Base-by-base conservation (phyloP, 305 asterid species). In the Fraxinus baroniana region DNA sequence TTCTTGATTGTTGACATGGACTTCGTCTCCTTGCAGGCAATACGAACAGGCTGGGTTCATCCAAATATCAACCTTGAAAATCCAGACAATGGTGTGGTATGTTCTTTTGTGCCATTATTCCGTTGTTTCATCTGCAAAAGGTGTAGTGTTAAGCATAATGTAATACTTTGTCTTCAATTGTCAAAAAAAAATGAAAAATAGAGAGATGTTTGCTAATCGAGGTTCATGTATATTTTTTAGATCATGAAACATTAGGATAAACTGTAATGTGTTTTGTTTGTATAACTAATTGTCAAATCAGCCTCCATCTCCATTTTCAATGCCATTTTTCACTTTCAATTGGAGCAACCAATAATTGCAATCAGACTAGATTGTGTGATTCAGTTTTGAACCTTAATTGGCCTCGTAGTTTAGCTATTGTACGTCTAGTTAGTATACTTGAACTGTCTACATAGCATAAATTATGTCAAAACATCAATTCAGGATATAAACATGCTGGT, bases 11-110 rank as follows among this genome's bases (percentile, higher is more conserved):
- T 30, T 70, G n/a, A 70, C 10, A 70, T 28, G 75, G 75, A 15
- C 18, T 30, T 70, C 0, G 39, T 74, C 57, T 26, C 74, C 66
- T 84, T 84, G 88, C 79, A 90, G 93, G 93, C 93, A 46, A 90
- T 90, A 80, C 85, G 93, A 84, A 90, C 88, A 7, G 91, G 93
- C 2, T 90, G 90, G 91, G 81, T 90, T 80, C 93, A 90, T 84
- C 93, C 90, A 24, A 88, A 90, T 82, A 83, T 90, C 80, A 90
- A 90, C 83, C 91, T 90, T 39, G 93, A 90, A 74, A 84, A 44
- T 76, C 91, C 93, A 79, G 91, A 90, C 81, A 66, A 85, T 57
- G 90, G 88, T 20, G 90, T 89, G 92, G 92, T 89, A 89, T 78
- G 91, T 17, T 78, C 28, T 70, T 26, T 35, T 77, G 2, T 22